Conservation (phyloP, 225 moss, liverwort and hornwort species). For the Anthoceros angustus region DNA sequence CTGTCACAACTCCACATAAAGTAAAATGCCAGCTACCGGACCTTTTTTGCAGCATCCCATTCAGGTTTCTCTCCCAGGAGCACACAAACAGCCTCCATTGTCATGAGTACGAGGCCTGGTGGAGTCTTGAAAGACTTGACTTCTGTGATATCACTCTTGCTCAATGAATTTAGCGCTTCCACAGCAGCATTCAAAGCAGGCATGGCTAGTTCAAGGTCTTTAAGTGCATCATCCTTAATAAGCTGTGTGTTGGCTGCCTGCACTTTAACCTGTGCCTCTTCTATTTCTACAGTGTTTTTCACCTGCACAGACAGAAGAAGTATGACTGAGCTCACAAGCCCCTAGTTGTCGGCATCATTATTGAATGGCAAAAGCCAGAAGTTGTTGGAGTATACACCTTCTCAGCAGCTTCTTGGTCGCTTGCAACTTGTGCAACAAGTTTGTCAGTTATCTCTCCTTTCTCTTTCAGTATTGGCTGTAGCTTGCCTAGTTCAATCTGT, state of each 20-base stretch:
- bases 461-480: slow-evolving; percentile 66
- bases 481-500: slow-evolving; percentile 55
- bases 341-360: background rate
- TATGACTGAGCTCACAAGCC: background rate
- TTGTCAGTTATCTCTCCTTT: slow-evolving; percentile 69
- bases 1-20: background rate
- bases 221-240: slow-evolving; percentile 89
- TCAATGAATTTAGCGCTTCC: slow-evolving; percentile 49
- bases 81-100: slow-evolving; percentile 80
- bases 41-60: slow-evolving; percentile 88
- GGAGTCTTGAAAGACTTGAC: slow-evolving; percentile 86
- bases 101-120: slow-evolving; percentile 66
- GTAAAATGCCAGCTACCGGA: slow-evolving; percentile 4
- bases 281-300: slow-evolving; percentile 44
- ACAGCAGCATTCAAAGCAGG: slow-evolving; percentile 74
- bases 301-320: slow-evolving; percentile 21
- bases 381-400: slow-evolving; percentile 23
- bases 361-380: background rate
- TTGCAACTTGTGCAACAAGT: slow-evolving; percentile 52
- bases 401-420: slow-evolving; percentile 55
- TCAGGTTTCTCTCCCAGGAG: slow-evolving; percentile 63
- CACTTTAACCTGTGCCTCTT: slow-evolving; percentile 54
- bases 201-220: slow-evolving; percentile 63
- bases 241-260: slow-evolving; percentile 68
- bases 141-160: slow-evolving; percentile 88